Evolutionary conservation across 2,329 filamentous ascomycete genomes (phyloP), one percentile per base, ranked within the genome.

Genomic region (Pestalotiopsis fici): DNA sequence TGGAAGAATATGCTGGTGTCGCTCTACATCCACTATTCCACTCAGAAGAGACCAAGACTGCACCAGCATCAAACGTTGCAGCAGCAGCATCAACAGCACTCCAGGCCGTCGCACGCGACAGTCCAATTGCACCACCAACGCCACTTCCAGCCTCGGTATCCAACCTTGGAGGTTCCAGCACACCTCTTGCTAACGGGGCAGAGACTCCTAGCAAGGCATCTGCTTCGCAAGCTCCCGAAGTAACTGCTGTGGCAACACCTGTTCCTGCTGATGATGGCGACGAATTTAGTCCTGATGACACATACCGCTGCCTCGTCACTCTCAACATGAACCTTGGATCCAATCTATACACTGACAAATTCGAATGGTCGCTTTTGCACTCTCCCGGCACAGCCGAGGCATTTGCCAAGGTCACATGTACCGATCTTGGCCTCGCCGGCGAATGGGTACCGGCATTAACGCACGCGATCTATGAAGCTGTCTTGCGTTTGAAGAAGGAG

Each of bases 361-460:
- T 99, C 71, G 95, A 98, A 78, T 98, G 95, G 95, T 98, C 95
- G 4, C 84, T 99, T 23, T 85, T 97, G 21, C 95, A 98, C 75
- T 94, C 95, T 2, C 92, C 94, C 1, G 95, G 95, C 25, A 94
- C 95, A 55, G 94, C 96, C 0, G 95, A 99, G 78, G 89, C 91
- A 13, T 98, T 98, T 78, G 95, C 96, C 39, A 94, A 93, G 76
- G 90, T 94, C 71, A 98, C 96, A 0, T 98, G 96, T 77, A 93
- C 94, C 31, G 96, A 99, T 77, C 84, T 99, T 9, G 95, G 95
- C 6, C 83, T 99, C 65, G 87, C 91, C 6, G 94, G 94, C 59
- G 96, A 99, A 81, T 99, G 96, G 94, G 90, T 97, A 4, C 93
- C 94, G 3, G 93, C 94, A 35, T 93, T 99, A 83, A 93, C 96